These are phyloP conservation scores for Thinopyrum elongatum DNA, from an alignment of 176 grass and related monocot species.

Conservation along the genomic window DNA sequence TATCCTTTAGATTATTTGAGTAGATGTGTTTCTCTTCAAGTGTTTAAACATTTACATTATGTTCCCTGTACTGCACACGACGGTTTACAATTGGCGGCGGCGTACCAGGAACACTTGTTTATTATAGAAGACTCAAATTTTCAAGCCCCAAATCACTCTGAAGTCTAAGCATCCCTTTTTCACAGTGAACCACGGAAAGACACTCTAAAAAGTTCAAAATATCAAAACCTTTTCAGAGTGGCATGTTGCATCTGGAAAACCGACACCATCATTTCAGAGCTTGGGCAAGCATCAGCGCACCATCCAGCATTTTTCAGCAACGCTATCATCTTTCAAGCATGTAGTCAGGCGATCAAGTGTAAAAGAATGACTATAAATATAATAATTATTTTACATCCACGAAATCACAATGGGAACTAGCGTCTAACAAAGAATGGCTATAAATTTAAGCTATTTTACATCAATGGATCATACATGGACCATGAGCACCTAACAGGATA, in stretches of 20 bases:
- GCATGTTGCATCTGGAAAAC: neutral
- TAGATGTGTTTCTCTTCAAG: neutral
- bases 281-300: neutral
- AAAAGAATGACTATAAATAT: slow-evolving; percentile 32
- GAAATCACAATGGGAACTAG: slow-evolving; percentile 11
- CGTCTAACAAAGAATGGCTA: neutral
- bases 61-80: neutral
- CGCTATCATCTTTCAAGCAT: neutral
- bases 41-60: neutral
- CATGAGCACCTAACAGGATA: slow-evolving; percentile 6
- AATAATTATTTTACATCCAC: slow-evolving; percentile 3
- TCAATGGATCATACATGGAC: slow-evolving; percentile 21
- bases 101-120: neutral
- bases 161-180: neutral
- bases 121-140: neutral
- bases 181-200: neutral
- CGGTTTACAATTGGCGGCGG: too few species aligned
- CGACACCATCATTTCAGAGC: neutral
- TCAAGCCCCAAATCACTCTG: neutral
- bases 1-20: neutral
- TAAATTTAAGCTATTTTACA: slow-evolving; percentile 33
- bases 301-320: neutral
- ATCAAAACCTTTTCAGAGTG: neutral
- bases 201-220: neutral
- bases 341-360: neutral